These are phyloP conservation scores for Diplodia corticola DNA, from an alignment of 2,329 filamentous ascomycete genomes.

Conservation along the genomic window DNA sequence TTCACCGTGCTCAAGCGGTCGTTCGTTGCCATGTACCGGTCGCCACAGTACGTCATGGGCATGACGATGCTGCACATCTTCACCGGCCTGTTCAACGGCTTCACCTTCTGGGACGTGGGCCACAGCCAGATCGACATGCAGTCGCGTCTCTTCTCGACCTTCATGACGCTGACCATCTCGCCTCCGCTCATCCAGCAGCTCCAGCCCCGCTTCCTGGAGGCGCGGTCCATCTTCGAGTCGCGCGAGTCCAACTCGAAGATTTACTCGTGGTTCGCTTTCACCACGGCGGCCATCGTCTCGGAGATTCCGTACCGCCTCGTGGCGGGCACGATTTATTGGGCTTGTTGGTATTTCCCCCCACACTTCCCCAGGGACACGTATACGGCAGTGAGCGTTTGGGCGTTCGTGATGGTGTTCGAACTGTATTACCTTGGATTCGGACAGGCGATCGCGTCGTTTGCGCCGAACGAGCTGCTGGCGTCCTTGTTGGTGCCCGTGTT, in stretches of 20 bases:
- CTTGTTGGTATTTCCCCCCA: constrained; percentile 54
- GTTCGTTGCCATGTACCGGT: constrained; percentile 64
- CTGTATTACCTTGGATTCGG: constrained; percentile 66
- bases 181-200: constrained; percentile 76
- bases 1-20: constrained; percentile 48
- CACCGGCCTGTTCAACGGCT: constrained; percentile 51
- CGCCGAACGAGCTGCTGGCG: constrained; percentile 66
- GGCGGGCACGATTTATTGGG: constrained; percentile 64
- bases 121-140: constrained; percentile 45
- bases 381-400: constrained; percentile 61
- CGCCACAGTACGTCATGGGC: constrained; percentile 66
- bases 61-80: constrained; percentile 60
- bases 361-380: constrained; percentile 58
- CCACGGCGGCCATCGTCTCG: constrained; percentile 63
- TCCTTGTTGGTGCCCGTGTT: constrained; percentile 67
- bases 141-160: constrained; percentile 71
- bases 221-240: constrained; percentile 66
- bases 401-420: constrained; percentile 66
- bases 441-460: constrained; percentile 66
- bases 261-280: constrained; percentile 74
- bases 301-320: constrained; percentile 71
- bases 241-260: constrained; percentile 77
- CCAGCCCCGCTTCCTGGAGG: constrained; percentile 69
- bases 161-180: constrained; percentile 74
- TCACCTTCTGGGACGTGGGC: constrained; percentile 51